Conservation (phyloP, 345 rosid genomes). For the Gossypioides kirkii region DNA sequence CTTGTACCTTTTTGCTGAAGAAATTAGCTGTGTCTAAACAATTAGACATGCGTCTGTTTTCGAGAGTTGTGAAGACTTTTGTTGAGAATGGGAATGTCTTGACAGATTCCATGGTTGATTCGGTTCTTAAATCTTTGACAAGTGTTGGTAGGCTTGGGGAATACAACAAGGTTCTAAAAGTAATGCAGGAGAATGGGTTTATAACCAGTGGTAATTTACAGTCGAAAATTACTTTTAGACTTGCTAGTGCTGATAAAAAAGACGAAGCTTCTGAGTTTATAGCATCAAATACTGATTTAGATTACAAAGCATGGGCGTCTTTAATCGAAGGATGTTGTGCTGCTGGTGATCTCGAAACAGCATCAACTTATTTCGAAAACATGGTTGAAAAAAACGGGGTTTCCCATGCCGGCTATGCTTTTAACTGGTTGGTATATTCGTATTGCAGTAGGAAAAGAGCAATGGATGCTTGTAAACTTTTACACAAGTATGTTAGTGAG, state of each 20-base stretch:
- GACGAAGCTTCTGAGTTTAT: conserved; percentile 49
- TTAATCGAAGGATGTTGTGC: conserved; percentile 69
- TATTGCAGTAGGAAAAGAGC: conserved; percentile 63
- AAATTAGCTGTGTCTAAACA: conserved; percentile 54
- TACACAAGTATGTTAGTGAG: conserved; percentile 30
- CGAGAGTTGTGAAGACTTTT: conserved; percentile 55
- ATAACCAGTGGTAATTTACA: conserved; percentile 38
- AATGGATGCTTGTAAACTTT: conserved; percentile 57
- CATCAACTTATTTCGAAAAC: conserved; percentile 45
- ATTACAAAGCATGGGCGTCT: conserved; percentile 54
- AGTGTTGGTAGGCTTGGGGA: conserved; percentile 57
- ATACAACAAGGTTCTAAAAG: conserved; percentile 56
- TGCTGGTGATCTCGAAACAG: conserved; percentile 62
- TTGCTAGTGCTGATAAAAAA: conserved; percentile 51
- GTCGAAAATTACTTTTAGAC: conserved; percentile 50
- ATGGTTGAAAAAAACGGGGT: conserved; percentile 51
- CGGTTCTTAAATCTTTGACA: conserved; percentile 62
- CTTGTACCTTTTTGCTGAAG: conserved; percentile 56
- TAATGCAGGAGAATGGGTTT: conserved; percentile 55
- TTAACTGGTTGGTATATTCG: conserved; percentile 56
- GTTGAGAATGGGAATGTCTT: conserved; percentile 44
- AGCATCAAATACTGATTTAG: conserved; percentile 43
- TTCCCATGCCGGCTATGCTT: conserved; percentile 39
- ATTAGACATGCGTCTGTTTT: conserved; percentile 59
- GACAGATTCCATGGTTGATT: conserved; percentile 53